Percentiles rank a stretch among this genome's conserved stretches.
Conservation (phyloP, 441 rosid genomes). For the Adansonia grandidieri region DNA sequence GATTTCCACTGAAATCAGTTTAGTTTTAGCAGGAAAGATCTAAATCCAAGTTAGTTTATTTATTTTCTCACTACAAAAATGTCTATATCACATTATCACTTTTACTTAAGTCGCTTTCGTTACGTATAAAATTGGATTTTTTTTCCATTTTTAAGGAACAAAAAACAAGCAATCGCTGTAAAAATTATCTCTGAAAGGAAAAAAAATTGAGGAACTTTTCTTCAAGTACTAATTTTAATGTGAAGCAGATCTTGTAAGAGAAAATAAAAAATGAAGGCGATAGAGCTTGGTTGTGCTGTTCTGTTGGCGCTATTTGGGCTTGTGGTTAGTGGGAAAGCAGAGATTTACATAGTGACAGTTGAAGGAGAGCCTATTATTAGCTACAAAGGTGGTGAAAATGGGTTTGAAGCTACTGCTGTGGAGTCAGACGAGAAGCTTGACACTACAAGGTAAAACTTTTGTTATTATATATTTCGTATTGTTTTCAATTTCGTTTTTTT, state of each 20-base stretch:
- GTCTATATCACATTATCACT: constrained; percentile 1
- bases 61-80: constrained; percentile 8
- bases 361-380: constrained; percentile 93
- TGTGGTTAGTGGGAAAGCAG: constrained; percentile 54
- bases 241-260: constrained; percentile 43
- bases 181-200: background rate
- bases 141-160: background rate
- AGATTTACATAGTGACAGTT: constrained; percentile 80
- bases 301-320: constrained; percentile 45
- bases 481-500: background rate
- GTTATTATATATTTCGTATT: background rate
- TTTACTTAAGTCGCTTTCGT: constrained; percentile 20
- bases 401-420: constrained; percentile 85
- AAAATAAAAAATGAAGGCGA: constrained; percentile 42
- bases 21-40: constrained; percentile 19
- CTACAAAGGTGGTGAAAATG: constrained; percentile 84
- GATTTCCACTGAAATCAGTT: background rate
- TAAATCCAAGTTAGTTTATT: constrained; percentile 1
- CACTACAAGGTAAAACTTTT: constrained; percentile 57
- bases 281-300: constrained; percentile 31
- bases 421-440: constrained; percentile 86
- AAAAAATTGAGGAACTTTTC: background rate
- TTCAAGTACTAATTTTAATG: constrained; percentile 8
- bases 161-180: background rate
- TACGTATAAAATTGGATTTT: background rate